Conservation (phyloP, 257 asterid genomes). For the Gentiana straminea region DNA sequence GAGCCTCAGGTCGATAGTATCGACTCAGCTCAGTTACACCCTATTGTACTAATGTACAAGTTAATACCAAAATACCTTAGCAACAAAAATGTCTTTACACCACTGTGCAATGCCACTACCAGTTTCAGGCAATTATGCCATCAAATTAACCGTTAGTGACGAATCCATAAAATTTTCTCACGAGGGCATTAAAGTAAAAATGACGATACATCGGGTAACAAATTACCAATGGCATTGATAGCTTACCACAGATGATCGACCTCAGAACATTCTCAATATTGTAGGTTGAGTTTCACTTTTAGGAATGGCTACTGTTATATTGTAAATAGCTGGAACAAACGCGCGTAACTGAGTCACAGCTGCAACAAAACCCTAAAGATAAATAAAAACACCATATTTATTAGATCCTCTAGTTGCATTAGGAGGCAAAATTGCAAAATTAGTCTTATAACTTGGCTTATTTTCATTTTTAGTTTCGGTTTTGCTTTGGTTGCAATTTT, state of each 20-base stretch:
- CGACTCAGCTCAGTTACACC: too few species aligned
- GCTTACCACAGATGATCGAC: constrained; percentile 72
- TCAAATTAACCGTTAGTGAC: constrained; percentile 12
- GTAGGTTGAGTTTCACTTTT: constrained; percentile 63
- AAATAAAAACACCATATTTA: background rate
- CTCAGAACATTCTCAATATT: constrained; percentile 57
- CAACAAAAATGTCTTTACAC: constrained; percentile 77
- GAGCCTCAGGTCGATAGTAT: too few species aligned
- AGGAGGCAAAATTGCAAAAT: background rate
- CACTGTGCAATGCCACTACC: constrained; percentile 63
- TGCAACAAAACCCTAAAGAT: constrained; percentile 70
- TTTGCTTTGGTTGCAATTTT: too few species aligned
- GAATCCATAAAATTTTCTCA: too few species aligned
- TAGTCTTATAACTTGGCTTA: too few species aligned
- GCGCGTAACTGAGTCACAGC: constrained; percentile 58
- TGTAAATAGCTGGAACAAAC: constrained; percentile 56
- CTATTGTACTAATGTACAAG: too few species aligned
- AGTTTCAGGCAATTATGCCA: constrained; percentile 70
- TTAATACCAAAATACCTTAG: constrained; percentile 32
- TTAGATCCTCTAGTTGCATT: background rate
- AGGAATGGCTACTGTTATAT: constrained; percentile 65
- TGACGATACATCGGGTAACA: too few species aligned
- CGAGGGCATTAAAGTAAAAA: too few species aligned
- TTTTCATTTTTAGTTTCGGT: background rate
- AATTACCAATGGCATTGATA: too few species aligned